Conservation (phyloP, 441 rosid species). For the Gossypium trilobum region DNA sequence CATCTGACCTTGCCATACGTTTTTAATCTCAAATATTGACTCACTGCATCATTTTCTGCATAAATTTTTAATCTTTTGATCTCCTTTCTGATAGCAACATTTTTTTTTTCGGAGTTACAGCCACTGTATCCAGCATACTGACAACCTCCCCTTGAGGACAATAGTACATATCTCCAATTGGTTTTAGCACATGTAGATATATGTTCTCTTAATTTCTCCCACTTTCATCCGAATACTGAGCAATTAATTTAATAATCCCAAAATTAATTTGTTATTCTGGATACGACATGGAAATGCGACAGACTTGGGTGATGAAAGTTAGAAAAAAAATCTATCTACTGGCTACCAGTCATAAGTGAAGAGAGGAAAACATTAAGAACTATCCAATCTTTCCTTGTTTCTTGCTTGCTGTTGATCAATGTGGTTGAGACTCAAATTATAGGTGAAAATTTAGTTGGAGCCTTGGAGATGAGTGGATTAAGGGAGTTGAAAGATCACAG, state of each 20-base stretch:
- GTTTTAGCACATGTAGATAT: not conserved
- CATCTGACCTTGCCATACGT: not conserved
- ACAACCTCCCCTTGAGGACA: not conserved
- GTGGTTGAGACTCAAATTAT: not conserved
- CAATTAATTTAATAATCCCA: not conserved
- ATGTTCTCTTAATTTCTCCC: not conserved
- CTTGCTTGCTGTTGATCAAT: not conserved
- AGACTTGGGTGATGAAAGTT: not conserved
- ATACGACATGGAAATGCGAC: not conserved
- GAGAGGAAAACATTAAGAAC: not conserved
- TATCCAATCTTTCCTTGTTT: not conserved
- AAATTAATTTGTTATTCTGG: not conserved
- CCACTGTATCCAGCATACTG: not conserved
- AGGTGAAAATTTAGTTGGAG: not conserved
- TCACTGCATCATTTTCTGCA: not conserved
- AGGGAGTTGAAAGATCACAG: not conserved
- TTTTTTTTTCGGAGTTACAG: not conserved
- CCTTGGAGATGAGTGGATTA: not conserved
- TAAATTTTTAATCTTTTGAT: not conserved
- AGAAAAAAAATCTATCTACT: not conserved
- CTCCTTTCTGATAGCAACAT: not conserved
- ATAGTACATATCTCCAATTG: not conserved
- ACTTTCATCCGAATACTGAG: not conserved
- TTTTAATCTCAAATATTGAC: not conserved
- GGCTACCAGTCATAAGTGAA: not conserved